Conservation (phyloP, 1,284 basidiomycete genomes). For the Sanguinoderma infundibulare region DNA sequence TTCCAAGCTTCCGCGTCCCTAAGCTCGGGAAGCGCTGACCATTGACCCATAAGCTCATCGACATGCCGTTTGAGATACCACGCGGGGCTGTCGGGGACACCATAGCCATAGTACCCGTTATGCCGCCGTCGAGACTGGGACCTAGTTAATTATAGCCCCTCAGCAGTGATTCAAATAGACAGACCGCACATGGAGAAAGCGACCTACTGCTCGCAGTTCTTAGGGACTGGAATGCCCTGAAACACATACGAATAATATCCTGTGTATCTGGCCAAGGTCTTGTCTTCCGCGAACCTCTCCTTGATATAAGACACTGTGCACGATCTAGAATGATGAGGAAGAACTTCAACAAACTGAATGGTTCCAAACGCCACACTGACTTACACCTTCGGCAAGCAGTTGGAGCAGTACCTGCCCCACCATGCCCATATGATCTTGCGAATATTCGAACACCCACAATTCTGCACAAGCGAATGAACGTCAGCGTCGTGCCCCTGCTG, state of each 20-base stretch:
- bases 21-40: background rate
- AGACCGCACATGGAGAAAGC: too few relatives aligned
- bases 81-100: too few relatives aligned
- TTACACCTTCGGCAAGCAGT: background rate
- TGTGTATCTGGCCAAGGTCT: too few relatives aligned
- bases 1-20: background rate
- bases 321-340: background rate
- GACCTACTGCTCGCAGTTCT: too few relatives aligned
- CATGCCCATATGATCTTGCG: background rate
- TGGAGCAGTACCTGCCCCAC: background rate
- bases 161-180: background rate
- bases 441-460: background rate
- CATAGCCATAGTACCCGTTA: background rate
- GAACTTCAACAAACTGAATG: background rate
- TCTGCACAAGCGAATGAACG: background rate
- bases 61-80: background rate
- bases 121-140: background rate
- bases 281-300: too few relatives aligned
- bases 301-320: background rate
- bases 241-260: too few relatives aligned
- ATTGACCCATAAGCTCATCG: background rate
- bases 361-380: background rate
- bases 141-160: background rate
- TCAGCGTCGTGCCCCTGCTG: too few relatives aligned
- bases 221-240: too few relatives aligned